Conservation (phyloP, 345 rosid genomes). For the Arabidopsis suecica region DNA sequence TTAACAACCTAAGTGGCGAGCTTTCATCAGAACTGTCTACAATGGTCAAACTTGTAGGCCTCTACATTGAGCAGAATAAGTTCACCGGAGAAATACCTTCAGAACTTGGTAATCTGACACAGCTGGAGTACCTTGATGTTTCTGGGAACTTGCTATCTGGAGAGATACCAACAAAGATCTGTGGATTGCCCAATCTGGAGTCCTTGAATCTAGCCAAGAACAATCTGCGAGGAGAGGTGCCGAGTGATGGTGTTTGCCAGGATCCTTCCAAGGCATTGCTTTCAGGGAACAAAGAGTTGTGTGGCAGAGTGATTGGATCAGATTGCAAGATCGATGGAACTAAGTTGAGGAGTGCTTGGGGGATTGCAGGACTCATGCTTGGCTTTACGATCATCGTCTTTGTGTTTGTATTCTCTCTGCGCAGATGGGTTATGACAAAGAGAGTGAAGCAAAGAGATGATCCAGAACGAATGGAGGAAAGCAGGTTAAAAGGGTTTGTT, state of each 20-base stretch:
- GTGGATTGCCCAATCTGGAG: constrained; percentile 54
- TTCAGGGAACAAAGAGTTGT: constrained; percentile 67
- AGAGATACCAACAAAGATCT: constrained; percentile 62
- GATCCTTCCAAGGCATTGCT: constrained; percentile 55
- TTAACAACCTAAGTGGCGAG: constrained; percentile 63
- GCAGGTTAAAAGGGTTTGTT: constrained; percentile 55
- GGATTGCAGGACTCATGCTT: constrained; percentile 52
- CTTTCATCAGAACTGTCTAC: constrained; percentile 63
- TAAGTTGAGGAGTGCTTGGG: constrained; percentile 55
- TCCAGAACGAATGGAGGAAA: constrained; percentile 60
- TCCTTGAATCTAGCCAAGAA: constrained; percentile 63
- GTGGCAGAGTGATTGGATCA: constrained; percentile 56
- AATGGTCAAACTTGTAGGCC: constrained; percentile 74
- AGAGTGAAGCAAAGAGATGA: constrained; percentile 48
- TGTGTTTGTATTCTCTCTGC: constrained; percentile 44
- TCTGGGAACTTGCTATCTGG: constrained; percentile 69
- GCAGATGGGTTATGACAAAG: constrained; percentile 53
- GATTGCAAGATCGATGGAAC: constrained; percentile 54
- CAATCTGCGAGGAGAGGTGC: constrained; percentile 67
- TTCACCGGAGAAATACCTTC: constrained; percentile 69
- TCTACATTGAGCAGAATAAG: constrained; percentile 70
- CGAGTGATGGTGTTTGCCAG: constrained; percentile 61
- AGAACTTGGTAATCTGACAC: constrained; percentile 65
- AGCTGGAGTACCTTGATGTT: constrained; percentile 66
- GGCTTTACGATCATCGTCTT: constrained; percentile 53